These are phyloP conservation scores for Gnomoniopsis smithogilvyi DNA, from an alignment of 2,329 filamentous ascomycete species.

Conservation along the genomic window DNA sequence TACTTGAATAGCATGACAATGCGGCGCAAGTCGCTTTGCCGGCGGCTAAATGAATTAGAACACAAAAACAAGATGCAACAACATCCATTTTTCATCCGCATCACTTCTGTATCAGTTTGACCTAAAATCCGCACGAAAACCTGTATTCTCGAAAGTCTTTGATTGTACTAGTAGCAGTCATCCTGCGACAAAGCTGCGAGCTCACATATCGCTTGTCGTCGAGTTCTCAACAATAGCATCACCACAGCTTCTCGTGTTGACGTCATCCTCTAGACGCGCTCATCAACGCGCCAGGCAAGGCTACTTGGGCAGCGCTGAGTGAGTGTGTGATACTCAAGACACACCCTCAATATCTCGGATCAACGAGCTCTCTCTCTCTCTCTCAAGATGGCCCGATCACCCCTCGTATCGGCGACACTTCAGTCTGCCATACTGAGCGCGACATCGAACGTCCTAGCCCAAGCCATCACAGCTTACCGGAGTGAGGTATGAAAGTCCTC, in stretches of 20 bases:
- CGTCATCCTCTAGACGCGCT: not conserved
- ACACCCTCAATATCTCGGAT: too few species aligned
- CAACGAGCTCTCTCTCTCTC: too few species aligned
- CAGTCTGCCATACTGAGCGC: slow-evolving; percentile 65
- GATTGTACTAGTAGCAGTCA: not conserved
- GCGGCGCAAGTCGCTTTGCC: too few species aligned
- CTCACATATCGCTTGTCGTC: not conserved
- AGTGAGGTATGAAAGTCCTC: slow-evolving; percentile 46
- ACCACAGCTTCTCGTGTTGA: not conserved
- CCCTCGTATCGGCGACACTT: slow-evolving; percentile 57
- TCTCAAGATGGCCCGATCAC: slow-evolving; percentile 38
- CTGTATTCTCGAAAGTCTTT: not conserved
- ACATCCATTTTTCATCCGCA: not conserved
- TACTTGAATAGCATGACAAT: too few species aligned
- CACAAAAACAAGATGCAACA: too few species aligned
- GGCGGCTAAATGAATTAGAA: too few species aligned
- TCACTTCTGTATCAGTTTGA: not conserved
- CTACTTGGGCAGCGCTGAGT: not conserved
- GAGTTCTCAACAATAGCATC: not conserved
- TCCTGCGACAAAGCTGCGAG: not conserved
- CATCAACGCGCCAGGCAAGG: not conserved
- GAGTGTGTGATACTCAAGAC: too few species aligned
- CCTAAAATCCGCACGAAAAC: not conserved
- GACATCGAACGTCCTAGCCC: slow-evolving; percentile 70
- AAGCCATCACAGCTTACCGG: slow-evolving; percentile 63